Evolutionary conservation across 257 asterid species (phyloP), one percentile per base, ranked within the genome.

Genomic region (Salvia miltiorrhiza): DNA sequence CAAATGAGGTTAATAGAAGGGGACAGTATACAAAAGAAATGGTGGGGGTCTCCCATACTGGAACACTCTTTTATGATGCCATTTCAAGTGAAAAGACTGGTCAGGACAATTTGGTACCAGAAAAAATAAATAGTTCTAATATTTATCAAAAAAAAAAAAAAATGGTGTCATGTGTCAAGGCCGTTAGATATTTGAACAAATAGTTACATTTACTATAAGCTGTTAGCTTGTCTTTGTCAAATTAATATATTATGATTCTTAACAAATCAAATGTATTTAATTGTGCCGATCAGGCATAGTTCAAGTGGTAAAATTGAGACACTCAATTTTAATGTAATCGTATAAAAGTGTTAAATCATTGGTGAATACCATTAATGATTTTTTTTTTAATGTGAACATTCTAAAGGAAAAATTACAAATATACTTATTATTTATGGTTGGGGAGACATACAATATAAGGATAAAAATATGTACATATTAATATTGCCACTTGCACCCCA

Each of bases 1-100:
- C 75, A 54, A 63, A 81, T 70, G 60, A 70, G 73, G 61, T 61
- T 19, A 67, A 67, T 72, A 41, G 33, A 72, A 23, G 43, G 55
- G 69, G 72, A 48, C 52, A 70, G 59, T 63, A 26, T 9, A n/a
- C 14, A 37, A 47, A 45, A 28, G 13, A 60, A 53, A 32, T 2
- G 76, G 79, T 73, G 75, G 84, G 78, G 78, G 58, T 57, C 77
- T 24, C 48, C 79, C 67, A 60, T 75, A 73, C 69, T 56, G 74
- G 78, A 78, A 65, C 77, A 17, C 70, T 48, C 44, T 70, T 61
- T 32, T 23, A 32, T 73, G 68, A 81, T 81, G 72, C 86, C 77
- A 75, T 81, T 79, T 61, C 76, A 62, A 67, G 37, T 84, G 90
- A 87, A 37, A 43, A 62, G 94, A 87, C 94, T 58, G 49, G 79